Evolutionary conservation across 2,329 filamentous ascomycete species (phyloP).

Genomic region (Talaromyces sp.): DNA sequence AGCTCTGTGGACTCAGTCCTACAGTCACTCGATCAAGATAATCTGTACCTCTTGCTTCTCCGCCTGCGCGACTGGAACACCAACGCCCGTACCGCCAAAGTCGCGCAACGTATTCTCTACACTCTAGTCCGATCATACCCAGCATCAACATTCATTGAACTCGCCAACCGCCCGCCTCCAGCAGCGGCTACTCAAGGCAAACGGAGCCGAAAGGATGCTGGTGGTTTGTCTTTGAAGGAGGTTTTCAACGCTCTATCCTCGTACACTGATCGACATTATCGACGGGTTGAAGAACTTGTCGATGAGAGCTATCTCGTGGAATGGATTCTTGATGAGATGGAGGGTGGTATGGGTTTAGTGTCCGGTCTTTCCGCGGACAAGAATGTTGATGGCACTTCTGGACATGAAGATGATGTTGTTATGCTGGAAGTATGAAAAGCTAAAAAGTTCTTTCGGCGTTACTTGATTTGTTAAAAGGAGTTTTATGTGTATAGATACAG

Average conservation of each 20-base stretch:
- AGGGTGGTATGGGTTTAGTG: conserved; percentile 53
- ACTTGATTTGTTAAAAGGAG: background rate
- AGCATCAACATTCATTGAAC: conserved; percentile 65
- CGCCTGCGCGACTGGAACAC: conserved; percentile 95
- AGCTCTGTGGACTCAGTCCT: conserved; percentile 74
- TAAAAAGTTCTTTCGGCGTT: conserved; percentile 13
- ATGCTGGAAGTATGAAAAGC: conserved; percentile 33
- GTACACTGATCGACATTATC: conserved; percentile 92
- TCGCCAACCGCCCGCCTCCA: conserved; percentile 44
- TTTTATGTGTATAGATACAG: conserved; percentile 11
- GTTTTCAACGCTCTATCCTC: conserved; percentile 79
- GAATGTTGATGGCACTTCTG: conserved; percentile 21
- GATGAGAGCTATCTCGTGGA: conserved; percentile 94
- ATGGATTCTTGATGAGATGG: conserved; percentile 92
- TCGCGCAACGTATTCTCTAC: conserved; percentile 80
- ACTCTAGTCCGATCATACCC: conserved; percentile 76
- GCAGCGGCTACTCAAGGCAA: conserved; percentile 11
- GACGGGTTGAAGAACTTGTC: conserved; percentile 77
- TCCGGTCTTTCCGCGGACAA: background rate
- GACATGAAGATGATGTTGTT: conserved; percentile 35
- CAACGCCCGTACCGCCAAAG: conserved; percentile 76
- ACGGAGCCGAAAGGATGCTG: conserved; percentile 31
- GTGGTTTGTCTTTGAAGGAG: conserved; percentile 62
- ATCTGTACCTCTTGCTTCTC: conserved; percentile 76
- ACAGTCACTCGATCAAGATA: conserved; percentile 70